Conservation (phyloP, 2,329 filamentous ascomycete species). For the Ceratocystis cacaofunesta region DNA sequence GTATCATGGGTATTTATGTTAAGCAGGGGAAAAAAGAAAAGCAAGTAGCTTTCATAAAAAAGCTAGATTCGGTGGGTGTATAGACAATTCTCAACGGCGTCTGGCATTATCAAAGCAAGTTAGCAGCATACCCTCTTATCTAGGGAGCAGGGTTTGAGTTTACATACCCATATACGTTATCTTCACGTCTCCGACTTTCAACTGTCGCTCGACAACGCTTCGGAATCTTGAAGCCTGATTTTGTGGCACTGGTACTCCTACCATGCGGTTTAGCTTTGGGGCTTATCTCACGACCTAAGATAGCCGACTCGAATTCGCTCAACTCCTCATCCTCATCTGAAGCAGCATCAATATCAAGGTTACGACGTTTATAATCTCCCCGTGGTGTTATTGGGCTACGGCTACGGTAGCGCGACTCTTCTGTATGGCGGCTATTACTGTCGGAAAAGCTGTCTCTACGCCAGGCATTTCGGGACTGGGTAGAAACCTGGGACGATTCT, state of each 20-base stretch:
- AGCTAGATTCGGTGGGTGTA: too few relatives aligned
- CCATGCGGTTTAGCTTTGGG: background rate
- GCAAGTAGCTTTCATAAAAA: too few relatives aligned
- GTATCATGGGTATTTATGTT: too few relatives aligned
- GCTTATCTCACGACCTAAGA: background rate
- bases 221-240: background rate
- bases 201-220: background rate
- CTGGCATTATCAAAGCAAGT: background rate
- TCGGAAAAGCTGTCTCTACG: background rate
- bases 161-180: conserved; percentile 1
- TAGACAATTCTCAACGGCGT: background rate
- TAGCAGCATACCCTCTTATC: background rate
- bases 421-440: background rate
- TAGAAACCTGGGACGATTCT: background rate
- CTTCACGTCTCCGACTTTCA: background rate
- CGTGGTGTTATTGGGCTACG: background rate
- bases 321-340: background rate
- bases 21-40: too few relatives aligned
- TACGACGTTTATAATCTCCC: background rate
- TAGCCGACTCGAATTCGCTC: background rate
- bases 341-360: background rate
- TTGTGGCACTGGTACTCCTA: background rate
- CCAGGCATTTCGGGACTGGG: background rate
- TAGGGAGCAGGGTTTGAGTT: background rate
- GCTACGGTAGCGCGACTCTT: conserved; percentile 1